Evolutionary conservation across 2,329 filamentous ascomycete genomes (phyloP).

Genomic region (Aspergillus ruber): DNA sequence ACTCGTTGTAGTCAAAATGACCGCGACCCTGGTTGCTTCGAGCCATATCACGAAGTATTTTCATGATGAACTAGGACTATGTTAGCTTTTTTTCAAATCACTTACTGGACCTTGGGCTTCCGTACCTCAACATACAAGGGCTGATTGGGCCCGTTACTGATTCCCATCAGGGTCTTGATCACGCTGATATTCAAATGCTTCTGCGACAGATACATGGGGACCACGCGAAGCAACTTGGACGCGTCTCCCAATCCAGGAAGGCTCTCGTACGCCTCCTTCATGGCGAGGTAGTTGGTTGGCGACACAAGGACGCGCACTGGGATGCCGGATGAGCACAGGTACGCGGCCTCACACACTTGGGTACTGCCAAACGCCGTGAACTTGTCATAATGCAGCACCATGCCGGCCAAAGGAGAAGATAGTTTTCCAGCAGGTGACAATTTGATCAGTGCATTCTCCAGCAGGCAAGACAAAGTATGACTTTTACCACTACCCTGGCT

Average conservation of each 20-base stretch:
- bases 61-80: conserved; percentile 33
- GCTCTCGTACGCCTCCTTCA: conserved; percentile 38
- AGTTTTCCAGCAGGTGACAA: conserved; percentile 37
- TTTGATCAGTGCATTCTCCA: conserved; percentile 39
- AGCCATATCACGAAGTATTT: conserved; percentile 49
- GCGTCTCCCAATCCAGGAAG: conserved; percentile 24
- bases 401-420: conserved; percentile 43
- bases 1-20: conserved; percentile 42
- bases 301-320: conserved; percentile 49
- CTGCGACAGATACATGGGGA: conserved; percentile 42
- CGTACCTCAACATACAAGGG: conserved; percentile 48
- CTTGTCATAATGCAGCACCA: conserved; percentile 53
- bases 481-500: conserved; percentile 58
- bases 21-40: conserved; percentile 25
- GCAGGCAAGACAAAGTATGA: conserved; percentile 53
- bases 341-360: conserved; percentile 51
- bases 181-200: conserved; percentile 46
- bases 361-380: conserved; percentile 32
- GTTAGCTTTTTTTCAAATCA: background rate
- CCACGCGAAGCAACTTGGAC: conserved; percentile 35
- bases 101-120: background rate
- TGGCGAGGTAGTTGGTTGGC: conserved; percentile 39
- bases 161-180: conserved; percentile 52
- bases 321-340: conserved; percentile 44
- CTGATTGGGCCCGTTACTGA: conserved; percentile 33